phyloP scores from a whole-genome alignment of 768 basidiomycete species.

The Aureoboletus auriporus region DNA sequence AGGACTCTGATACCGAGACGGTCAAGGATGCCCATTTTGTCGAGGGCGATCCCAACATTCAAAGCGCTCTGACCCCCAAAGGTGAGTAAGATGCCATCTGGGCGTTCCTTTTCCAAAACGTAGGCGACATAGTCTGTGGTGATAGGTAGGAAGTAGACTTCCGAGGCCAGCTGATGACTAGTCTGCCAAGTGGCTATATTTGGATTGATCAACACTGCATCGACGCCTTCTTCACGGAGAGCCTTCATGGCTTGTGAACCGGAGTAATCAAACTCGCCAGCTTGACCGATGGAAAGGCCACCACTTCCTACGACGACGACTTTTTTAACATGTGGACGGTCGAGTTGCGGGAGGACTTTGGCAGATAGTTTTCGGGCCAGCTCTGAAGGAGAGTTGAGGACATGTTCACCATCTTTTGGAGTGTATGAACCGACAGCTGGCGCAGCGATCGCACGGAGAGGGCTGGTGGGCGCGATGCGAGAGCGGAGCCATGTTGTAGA shows the following conservation, averaged over 20 bases:
- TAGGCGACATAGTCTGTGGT: slow-evolving; percentile 98
- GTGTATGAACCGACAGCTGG: slow-evolving; percentile 71
- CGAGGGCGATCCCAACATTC: slow-evolving; percentile 95
- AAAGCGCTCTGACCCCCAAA: slow-evolving; percentile 98
- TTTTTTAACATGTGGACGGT: slow-evolving; percentile 88
- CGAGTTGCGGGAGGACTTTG: slow-evolving; percentile 87
- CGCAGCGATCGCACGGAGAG: slow-evolving; percentile 63
- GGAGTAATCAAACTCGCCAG: slow-evolving; percentile 99
- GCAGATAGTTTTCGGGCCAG: slow-evolving; percentile 91
- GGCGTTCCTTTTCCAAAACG: slow-evolving; percentile 96
- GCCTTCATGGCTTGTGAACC: slow-evolving; percentile 99
- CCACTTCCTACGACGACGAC: slow-evolving; percentile 96
- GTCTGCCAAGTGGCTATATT: slow-evolving; percentile 99
- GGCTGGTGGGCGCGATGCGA: slow-evolving; percentile 43
- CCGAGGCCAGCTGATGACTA: slow-evolving; percentile 92
- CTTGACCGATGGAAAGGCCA: slow-evolving; percentile 95
- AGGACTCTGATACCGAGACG: slow-evolving; percentile 89
- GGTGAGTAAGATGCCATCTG: slow-evolving; percentile 94
- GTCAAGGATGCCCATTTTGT: slow-evolving; percentile 94
- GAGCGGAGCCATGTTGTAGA: slow-evolving; percentile 41
- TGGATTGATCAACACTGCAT: slow-evolving; percentile 94
- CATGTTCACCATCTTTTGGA: slow-evolving; percentile 63
- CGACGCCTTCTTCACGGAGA: slow-evolving; percentile 90
- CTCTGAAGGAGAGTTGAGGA: slow-evolving; percentile 91
- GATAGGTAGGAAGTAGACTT: slow-evolving; percentile 97